Evolutionary conservation across 129 eudicot species (phyloP).

Genomic region (Gnaphalium uliginosum): DNA sequence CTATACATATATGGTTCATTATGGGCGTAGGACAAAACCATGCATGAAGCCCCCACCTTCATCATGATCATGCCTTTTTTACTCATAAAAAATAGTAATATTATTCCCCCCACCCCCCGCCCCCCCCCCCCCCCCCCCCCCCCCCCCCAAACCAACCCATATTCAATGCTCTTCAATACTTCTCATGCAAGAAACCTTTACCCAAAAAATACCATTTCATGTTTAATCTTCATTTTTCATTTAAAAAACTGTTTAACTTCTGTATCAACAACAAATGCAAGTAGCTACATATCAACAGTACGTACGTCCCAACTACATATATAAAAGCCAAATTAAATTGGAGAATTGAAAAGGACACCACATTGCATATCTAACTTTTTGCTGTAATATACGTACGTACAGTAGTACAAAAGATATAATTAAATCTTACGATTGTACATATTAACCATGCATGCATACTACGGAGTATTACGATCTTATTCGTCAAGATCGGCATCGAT

Average conservation of each 20-base stretch:
- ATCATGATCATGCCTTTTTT: slow-evolving; percentile 19
- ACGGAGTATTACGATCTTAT: not conserved
- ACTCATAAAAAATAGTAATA: not conserved
- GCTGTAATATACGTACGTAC: not conserved
- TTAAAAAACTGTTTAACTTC: not conserved
- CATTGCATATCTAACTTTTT: not conserved
- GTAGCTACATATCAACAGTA: not conserved
- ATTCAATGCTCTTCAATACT: slow-evolving; percentile 18
- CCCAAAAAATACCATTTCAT: not conserved
- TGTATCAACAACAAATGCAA: not conserved
- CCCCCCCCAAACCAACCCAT: no score
- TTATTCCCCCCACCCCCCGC: slow-evolving; percentile 21
- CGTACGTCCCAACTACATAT: not conserved
- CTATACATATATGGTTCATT: no score
- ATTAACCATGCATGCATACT: slow-evolving; percentile 1
- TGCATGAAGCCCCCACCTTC: slow-evolving; percentile 14
- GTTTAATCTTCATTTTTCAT: no score
- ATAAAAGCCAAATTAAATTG: not conserved
- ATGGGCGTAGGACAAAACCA: slow-evolving; percentile 28
- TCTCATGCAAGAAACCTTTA: slow-evolving; percentile 25
- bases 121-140: no score
- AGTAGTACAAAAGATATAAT: not conserved
- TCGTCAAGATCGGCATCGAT: not conserved
- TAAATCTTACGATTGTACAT: not conserved
- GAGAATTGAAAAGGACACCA: not conserved